These are phyloP conservation scores for Candida incommunis DNA, from an alignment of 805 yeast genomes.

Conservation along the genomic window DNA sequence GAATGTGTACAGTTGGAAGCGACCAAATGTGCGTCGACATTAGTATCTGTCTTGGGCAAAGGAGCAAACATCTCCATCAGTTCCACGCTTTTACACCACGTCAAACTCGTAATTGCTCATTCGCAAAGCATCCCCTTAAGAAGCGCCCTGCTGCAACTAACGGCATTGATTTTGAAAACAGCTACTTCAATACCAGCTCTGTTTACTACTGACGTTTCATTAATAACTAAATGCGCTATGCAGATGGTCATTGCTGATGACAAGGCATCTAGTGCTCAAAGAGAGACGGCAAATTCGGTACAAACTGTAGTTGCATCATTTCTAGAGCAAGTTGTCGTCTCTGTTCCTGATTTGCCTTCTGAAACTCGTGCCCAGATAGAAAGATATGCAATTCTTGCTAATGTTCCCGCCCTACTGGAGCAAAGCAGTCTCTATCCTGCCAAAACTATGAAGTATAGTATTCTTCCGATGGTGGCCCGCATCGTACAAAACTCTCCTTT, in stretches of 20 bases:
- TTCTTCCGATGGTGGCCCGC: conserved; percentile 51
- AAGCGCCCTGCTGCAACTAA: conserved; percentile 4
- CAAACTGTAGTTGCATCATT: conserved; percentile 26
- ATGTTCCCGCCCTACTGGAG: conserved; percentile 26
- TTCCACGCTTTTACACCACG: conserved; percentile 24
- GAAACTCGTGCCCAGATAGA: conserved; percentile 45
- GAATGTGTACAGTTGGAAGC: neutral
- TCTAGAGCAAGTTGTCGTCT: conserved; percentile 32
- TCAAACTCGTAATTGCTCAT: conserved; percentile 3
- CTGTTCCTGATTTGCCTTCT: conserved; percentile 36
- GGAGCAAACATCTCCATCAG: conserved; percentile 33
- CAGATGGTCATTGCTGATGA: conserved; percentile 6
- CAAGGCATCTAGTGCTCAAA: conserved; percentile 1
- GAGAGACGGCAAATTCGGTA: neutral
- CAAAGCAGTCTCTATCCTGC: conserved; percentile 52
- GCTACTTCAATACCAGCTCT: conserved; percentile 4
- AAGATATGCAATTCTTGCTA: conserved; percentile 27
- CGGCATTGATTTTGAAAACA: conserved; percentile 2
- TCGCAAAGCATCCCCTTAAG: neutral
- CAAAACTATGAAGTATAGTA: conserved; percentile 38
- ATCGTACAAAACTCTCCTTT: conserved; percentile 32
- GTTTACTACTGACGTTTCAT: conserved; percentile 2
- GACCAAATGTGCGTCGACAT: conserved; percentile 16
- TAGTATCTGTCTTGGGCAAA: conserved; percentile 30
- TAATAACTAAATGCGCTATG: conserved; percentile 4